Base-by-base conservation (phyloP, 305 asterid genomes). In the Fraxinus paxiana region DNA sequence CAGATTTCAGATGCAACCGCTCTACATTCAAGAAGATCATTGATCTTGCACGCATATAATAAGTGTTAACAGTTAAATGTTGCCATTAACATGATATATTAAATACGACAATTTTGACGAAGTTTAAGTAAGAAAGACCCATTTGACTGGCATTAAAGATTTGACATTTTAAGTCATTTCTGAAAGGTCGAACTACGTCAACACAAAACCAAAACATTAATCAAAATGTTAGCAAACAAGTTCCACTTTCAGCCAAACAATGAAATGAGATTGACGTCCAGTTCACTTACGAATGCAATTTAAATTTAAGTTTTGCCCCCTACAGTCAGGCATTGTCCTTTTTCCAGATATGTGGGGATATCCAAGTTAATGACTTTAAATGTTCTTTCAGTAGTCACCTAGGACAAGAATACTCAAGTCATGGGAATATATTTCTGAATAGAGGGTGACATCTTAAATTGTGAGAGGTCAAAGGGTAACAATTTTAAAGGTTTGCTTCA, bases 1-100 rank as follows among this genome's bases (percentile, higher is more conserved):
- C 77, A 38, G 59, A 18, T 69, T 75, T 77, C 80, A 56, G 77
- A 76, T 65, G 46, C 41, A 43, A 61, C 77, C 69, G 30, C 69
- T n/a, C 74, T 30, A 77, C 10, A 18, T 65, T 63, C 72, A 51
- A 22, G 61, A 72, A 77, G 28, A 56, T 56, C 80, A 76, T 43
- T 59, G 67, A 77, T 71, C 6, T 28, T 17, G 35, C 67, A 63
- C 59, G 5, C n/a, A 63, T 75, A 72, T 24, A 79, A 79, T 63
- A 46, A 73, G 12, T 31, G 12, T 73, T 31, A 38, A 75, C 38
- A 63, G 73, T 76, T 28, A 59, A 56, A 79, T 56, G 13, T 67
- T 26, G 20, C 74, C 2, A 67, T 34, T 20, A 46, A 33, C 63
- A 70, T 26, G 73, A 12, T 65, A 24, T 24, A 24, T 67, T 12